Conservation (phyloP, 1,284 basidiomycete species). For the Inonotus hispidus region DNA sequence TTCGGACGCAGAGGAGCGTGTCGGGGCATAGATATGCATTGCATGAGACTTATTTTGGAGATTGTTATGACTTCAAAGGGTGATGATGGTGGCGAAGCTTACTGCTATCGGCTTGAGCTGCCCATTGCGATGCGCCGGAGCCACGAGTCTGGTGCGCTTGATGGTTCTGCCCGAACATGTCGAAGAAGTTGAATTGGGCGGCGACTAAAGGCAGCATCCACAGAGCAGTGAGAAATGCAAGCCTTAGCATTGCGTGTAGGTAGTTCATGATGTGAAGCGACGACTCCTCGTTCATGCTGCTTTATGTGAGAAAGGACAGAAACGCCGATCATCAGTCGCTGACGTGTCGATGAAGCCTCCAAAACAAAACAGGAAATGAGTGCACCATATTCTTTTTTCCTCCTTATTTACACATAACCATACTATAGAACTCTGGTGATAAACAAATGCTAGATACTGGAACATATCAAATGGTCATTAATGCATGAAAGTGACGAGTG, state of each 20-base stretch:
- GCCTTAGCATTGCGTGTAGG: constrained; percentile 5
- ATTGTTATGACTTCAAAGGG: not conserved
- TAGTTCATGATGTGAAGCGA: not conserved
- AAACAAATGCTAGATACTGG: not conserved
- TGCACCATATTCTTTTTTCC: not conserved
- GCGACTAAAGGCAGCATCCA: constrained; percentile 25
- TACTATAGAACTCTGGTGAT: not conserved
- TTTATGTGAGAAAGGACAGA: not conserved
- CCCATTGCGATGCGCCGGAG: constrained; percentile 52
- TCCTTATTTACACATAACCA: not conserved
- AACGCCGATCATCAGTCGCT: not conserved
- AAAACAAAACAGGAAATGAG: not conserved
- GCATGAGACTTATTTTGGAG: constrained; percentile 43
- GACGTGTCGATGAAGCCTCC: not conserved
- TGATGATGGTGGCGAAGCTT: constrained; percentile 12
- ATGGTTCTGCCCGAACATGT: constrained; percentile 48
- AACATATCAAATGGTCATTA: constrained; percentile 1
- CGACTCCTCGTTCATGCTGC: not conserved
- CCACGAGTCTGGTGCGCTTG: constrained; percentile 43
- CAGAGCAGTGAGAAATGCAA: not conserved
- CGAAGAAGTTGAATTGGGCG: constrained; percentile 61
- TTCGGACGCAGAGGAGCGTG: constrained; percentile 51
- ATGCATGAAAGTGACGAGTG: not conserved
- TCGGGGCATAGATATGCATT: constrained; percentile 55
- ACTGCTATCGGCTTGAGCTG: constrained; percentile 46